phyloP scores from a whole-genome alignment of 495 filamentous ascomycete genomes.

The Trichoderma gamsii region DNA sequence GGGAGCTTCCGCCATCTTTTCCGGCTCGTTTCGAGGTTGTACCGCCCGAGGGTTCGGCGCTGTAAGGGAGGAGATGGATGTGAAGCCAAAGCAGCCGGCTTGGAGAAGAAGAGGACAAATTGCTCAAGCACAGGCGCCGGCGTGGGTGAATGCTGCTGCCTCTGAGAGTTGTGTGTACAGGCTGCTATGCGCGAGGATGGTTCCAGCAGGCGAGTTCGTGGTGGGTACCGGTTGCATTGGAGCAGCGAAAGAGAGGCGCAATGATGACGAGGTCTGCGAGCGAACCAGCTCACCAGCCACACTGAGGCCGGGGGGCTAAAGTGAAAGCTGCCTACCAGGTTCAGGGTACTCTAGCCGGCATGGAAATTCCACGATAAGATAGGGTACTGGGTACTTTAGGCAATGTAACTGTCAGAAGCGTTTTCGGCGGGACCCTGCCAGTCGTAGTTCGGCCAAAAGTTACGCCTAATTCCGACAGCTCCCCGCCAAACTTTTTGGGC shows the following conservation, averaged over 20 bases:
- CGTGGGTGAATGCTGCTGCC: not conserved
- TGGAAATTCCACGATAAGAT: not conserved
- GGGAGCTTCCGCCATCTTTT: conserved; percentile 47
- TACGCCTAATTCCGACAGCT: not conserved
- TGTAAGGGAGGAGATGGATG: not conserved
- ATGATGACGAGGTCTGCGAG: conserved; percentile 8
- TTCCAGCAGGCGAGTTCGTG: conserved; percentile 7
- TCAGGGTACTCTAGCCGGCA: not conserved
- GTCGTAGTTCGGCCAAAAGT: conserved; percentile 6
- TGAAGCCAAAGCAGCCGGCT: not conserved
- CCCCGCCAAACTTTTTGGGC: conserved; percentile 16
- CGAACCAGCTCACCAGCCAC: not conserved
- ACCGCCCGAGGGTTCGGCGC: no score
- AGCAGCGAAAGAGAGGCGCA: conserved; percentile 1
- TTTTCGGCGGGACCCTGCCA: not conserved
- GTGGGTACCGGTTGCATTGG: conserved; percentile 13
- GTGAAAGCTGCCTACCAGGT: not conserved
- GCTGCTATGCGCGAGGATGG: conserved; percentile 2
- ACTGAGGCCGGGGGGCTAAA: not conserved
- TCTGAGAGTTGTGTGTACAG: not conserved
- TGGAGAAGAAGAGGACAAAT: not conserved
- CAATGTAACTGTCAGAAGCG: not conserved
- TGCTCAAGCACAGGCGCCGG: not conserved
- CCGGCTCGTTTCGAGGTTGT: not conserved
- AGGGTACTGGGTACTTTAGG: not conserved